A percentile compares a stretch with the other conserved stretches of the same genome.
These are phyloP conservation scores for Coniella vitis DNA, from an alignment of 2,329 filamentous ascomycete genomes.

Conservation along the genomic window DNA sequence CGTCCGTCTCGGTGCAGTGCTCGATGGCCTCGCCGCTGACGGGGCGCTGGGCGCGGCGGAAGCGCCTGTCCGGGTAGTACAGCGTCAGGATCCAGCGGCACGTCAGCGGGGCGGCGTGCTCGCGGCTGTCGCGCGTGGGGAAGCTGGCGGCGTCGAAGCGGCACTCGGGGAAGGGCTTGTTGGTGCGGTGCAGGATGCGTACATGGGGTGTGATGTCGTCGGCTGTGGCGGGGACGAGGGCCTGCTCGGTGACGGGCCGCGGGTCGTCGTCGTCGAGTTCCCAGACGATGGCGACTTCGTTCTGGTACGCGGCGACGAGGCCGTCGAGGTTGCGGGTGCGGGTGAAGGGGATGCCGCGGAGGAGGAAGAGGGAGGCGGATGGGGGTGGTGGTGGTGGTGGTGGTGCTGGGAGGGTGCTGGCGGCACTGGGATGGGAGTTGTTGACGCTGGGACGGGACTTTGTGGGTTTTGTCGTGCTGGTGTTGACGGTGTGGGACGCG, in stretches of 20 bases:
- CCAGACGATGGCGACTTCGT: constrained; percentile 39
- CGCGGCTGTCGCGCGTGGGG: constrained; percentile 17
- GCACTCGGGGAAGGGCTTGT: constrained; percentile 38
- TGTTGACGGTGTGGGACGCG: too few species aligned
- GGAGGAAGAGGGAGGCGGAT: constrained; percentile 27
- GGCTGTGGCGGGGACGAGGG: constrained; percentile 35
- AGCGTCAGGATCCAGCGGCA: constrained; percentile 44
- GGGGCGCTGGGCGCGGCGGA: constrained; percentile 18
- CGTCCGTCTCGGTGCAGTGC: constrained; percentile 20
- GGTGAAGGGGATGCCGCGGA: constrained; percentile 34
- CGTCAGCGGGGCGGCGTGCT: constrained; percentile 34
- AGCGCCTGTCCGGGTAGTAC: constrained; percentile 24
- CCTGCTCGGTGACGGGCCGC: constrained; percentile 27
- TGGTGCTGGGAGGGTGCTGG: too few species aligned
- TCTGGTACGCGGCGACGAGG: constrained; percentile 31
- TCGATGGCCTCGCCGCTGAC: constrained; percentile 31
- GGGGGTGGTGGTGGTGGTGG: too few species aligned
- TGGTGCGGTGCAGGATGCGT: constrained; percentile 47
- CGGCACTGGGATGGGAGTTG: too few species aligned
- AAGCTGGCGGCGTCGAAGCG: constrained; percentile 22
- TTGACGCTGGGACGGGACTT: too few species aligned
- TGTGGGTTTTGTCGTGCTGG: too few species aligned
- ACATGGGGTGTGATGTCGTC: constrained; percentile 29
- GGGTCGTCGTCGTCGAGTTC: constrained; percentile 31
- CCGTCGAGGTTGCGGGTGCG: constrained; percentile 29